Evolutionary conservation across 2,329 filamentous ascomycete genomes (phyloP).

Genomic region (Colletotrichum costaricense): DNA sequence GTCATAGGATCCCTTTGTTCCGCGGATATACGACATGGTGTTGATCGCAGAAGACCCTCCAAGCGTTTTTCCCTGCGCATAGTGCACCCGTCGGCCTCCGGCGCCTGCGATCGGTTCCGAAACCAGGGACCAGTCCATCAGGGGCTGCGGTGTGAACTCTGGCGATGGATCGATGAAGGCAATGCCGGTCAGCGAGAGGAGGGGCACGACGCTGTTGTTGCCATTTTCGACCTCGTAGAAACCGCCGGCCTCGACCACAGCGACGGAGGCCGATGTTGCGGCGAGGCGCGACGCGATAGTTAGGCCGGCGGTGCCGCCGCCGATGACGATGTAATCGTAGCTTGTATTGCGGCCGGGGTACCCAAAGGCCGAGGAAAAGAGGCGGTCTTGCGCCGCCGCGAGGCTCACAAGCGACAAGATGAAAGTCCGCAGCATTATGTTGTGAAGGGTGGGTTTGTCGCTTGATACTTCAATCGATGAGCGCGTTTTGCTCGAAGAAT

Average conservation of each 20-base stretch:
- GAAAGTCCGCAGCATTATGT: background rate
- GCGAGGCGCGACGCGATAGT: conserved; percentile 48
- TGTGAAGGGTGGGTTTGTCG: background rate
- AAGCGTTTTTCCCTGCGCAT: conserved; percentile 49
- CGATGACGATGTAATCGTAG: conserved; percentile 43
- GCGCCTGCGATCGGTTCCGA: conserved; percentile 41
- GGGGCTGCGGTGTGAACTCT: conserved; percentile 37
- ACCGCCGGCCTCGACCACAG: conserved; percentile 51
- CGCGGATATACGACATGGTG: conserved; percentile 43
- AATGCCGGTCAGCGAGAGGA: conserved; percentile 31
- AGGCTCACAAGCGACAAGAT: background rate
- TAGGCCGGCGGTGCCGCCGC: conserved; percentile 52
- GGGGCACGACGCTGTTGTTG: conserved; percentile 41
- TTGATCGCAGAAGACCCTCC: conserved; percentile 45
- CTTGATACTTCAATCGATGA: background rate
- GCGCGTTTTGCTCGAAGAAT: background rate
- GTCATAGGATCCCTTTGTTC: conserved; percentile 39
- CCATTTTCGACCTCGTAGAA: conserved; percentile 47
- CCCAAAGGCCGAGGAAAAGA: conserved; percentile 33
- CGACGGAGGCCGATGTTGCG: conserved; percentile 45
- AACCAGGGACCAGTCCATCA: conserved; percentile 46
- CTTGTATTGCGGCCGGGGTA: conserved; percentile 34
- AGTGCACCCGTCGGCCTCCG: conserved; percentile 45
- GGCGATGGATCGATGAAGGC: conserved; percentile 35
- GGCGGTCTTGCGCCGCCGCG: conserved; percentile 10